Evolutionary conservation across 257 asterid species (phyloP), one percentile per base, ranked within the genome.

Genomic region (Solanum dulcamara): DNA sequence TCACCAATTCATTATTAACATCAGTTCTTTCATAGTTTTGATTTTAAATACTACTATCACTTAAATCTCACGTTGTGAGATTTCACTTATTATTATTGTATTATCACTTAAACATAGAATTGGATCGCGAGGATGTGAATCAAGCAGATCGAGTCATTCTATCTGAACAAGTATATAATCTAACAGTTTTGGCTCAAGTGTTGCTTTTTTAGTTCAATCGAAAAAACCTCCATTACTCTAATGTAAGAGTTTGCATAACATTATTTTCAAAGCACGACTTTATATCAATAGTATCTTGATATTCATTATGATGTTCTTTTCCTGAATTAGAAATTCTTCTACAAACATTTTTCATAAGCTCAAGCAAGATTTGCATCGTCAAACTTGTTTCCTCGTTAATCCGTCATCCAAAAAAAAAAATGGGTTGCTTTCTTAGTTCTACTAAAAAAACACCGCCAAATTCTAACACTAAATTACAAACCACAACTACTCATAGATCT

Each of bases 111-210:
- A 59, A 24, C 2, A 24, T 60, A n/a, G 35, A 24, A 3, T 60
- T 24, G 13, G 15, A 60, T n/a, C 0, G 18, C 3, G 8, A 1
- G 8, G 33, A n/a, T 10, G 28, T 24, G 0, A 0, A 10, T 24
- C 8, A 0, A 24, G 24, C 33, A 57, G 4, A 57, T 22, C 14
- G 30, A 24, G 18, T 60, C 7, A n/a, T 3, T 24, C 8, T 10
- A 10, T 2, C 13, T 4, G 7, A 59, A 10, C 4, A 59, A n/a
- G 28, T 59, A 59, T 10, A 24, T 59, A 24, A 24, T 59, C 17
- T 59, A 0, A 1, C 0, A 10, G 14, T 59, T 59, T n/a, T 59
- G 1, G 1, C 0, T 1, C 0, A 11, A 26, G 6, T 0, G 6
- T 26, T 26, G 4, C 1, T 11, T 11, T 0, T 14, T 30, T 32